A percentile compares a stretch with the other conserved stretches of the same genome.
These are phyloP conservation scores for Cyclanthera cordifolia DNA, from an alignment of 306 rosid genomes.

Conservation along the genomic window DNA sequence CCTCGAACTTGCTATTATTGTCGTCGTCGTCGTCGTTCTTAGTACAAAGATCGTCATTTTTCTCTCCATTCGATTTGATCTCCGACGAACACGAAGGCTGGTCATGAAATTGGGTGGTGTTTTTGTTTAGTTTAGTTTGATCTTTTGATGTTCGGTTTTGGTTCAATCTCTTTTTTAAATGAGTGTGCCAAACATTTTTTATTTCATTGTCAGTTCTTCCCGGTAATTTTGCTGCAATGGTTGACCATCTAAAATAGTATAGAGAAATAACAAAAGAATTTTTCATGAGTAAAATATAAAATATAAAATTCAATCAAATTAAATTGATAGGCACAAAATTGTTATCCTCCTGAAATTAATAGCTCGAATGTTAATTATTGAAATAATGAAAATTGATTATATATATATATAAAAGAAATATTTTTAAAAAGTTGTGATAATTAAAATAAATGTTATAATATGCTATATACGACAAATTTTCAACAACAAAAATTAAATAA, in stretches of 20 bases:
- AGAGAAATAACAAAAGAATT: not conserved
- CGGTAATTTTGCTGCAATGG: slow-evolving; percentile 64
- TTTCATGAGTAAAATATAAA: no score
- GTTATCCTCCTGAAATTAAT: no score
- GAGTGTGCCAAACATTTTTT: slow-evolving; percentile 90
- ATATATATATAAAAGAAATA: no score
- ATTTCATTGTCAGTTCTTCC: slow-evolving; percentile 87
- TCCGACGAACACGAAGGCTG: slow-evolving; percentile 16
- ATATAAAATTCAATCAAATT: no score
- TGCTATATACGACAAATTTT: no score
- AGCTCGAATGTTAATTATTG: no score
- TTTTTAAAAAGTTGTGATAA: no score
- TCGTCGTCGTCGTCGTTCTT: not conserved
- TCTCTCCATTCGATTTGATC: slow-evolving; percentile 14
- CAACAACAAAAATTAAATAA: not conserved
- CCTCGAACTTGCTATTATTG: not conserved
- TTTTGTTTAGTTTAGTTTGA: slow-evolving; percentile 4
- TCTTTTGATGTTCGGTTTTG: slow-evolving; percentile 12
- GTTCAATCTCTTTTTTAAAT: slow-evolving; percentile 58
- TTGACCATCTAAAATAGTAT: slow-evolving; percentile 55
- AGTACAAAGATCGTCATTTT: slow-evolving; percentile 5
- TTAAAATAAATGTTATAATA: no score
- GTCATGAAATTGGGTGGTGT: not conserved
- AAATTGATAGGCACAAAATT: no score
- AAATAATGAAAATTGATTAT: no score